Percentiles rank a stretch among this genome's conserved stretches.
Evolutionary conservation across 1,284 basidiomycete species (phyloP).

Genomic region (Trametes pubescens): DNA sequence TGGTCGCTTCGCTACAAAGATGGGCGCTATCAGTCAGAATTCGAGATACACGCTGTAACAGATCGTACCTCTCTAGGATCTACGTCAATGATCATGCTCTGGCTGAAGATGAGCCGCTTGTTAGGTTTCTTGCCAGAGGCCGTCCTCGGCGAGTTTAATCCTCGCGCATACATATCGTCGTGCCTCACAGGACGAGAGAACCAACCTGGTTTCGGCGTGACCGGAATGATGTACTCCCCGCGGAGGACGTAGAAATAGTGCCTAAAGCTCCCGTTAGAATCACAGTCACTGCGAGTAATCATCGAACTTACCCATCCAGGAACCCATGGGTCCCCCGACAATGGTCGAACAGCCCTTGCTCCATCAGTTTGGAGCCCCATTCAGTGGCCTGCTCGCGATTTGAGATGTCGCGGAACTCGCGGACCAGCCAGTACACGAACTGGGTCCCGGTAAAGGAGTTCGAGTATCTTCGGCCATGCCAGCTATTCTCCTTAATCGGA

Average conservation of each 20-base stretch:
- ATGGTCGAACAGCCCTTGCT: constrained; percentile 86
- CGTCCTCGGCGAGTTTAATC: constrained; percentile 50
- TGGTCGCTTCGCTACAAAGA: constrained; percentile 77
- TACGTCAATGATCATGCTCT: constrained; percentile 88
- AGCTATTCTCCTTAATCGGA: constrained; percentile 78
- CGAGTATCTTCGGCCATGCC: constrained; percentile 74
- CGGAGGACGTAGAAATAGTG: constrained; percentile 88
- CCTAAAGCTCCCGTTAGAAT: constrained; percentile 46
- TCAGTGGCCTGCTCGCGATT: constrained; percentile 82
- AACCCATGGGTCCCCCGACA: constrained; percentile 81
- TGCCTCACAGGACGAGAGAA: constrained; percentile 57
- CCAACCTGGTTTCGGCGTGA: constrained; percentile 71
- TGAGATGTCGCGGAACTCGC: constrained; percentile 86
- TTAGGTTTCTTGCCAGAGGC: constrained; percentile 55
- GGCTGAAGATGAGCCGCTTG: constrained; percentile 82
- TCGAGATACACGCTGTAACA: background rate
- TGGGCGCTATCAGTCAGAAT: background rate
- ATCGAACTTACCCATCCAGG: constrained; percentile 76
- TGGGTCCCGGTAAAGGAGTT: constrained; percentile 89
- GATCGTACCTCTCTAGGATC: constrained; percentile 76
- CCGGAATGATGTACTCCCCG: constrained; percentile 76
- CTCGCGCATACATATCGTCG: constrained; percentile 44
- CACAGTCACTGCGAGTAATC: too few species aligned
- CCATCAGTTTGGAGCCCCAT: constrained; percentile 77
- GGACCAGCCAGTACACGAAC: constrained; percentile 87